Evolutionary conservation across 2,329 filamentous ascomycete genomes (phyloP), one percentile per base, ranked within the genome.

Genomic region (Knufia fluminis): DNA sequence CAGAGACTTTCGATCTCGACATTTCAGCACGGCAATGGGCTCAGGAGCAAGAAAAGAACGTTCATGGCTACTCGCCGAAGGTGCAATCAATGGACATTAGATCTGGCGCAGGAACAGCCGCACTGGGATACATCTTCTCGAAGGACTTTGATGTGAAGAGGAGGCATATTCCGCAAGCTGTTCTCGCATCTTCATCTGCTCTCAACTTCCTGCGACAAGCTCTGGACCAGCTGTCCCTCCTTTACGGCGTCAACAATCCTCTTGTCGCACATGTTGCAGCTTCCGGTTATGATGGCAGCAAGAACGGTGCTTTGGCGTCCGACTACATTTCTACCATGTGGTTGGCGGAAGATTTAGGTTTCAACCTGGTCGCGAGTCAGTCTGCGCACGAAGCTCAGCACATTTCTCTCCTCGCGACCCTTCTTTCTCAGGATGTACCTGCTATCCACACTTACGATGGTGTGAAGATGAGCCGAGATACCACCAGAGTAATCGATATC

Each of bases 51-150:
- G 83, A 88, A 64, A 74, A 76, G 64, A 98, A 98, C 72, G 80
- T 84, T 55, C 82, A 90, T 70, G 87, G 87, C 60, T 85, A 90
- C 63, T 71, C 80, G 54, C 91, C 92, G 43, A 74, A 80, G 12
- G 80, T 97, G 41, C 76, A 90, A 53, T 72, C 85, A 20, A 80
- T 96, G 62, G 85, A 98, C 73, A 94, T 90, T 38, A 79, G 92
- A 48, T 80, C 85, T 50, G 92, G 92, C 52, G 92, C 92, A 47
- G 92, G 91, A 49, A 82, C 86, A 57, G 85, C 97, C 63, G 89
- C 92, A 19, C 78, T 98, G 43, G 92, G 92, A 50, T 98, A 98
- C 71, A 86, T 97, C 66, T 98, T 97, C 76, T 96, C 90, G 53
- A 87, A 88, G 62, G 92, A 98, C 70, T 96, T 95, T 62, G 90